Evolutionary conservation across 306 rosid species (phyloP), one percentile per base, ranked within the genome.

Genomic region (Adenanthera pavonina): DNA sequence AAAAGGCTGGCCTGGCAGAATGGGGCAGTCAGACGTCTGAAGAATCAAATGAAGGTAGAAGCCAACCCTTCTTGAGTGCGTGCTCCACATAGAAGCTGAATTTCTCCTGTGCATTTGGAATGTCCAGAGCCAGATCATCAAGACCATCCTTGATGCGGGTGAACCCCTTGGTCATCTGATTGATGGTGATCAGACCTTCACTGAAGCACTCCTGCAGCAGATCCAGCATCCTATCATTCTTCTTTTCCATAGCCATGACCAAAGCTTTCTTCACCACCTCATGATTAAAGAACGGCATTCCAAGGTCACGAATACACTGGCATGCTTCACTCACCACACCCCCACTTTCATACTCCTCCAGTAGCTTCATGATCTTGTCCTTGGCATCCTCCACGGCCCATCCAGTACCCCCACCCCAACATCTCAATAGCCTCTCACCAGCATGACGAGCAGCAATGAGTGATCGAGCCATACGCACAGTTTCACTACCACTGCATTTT

Each of bases 301-400:
- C 97, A 0, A 95, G 90, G 81, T 95, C 99, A 3, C 99, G 96
- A 56, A 95, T 95, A 34, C 99, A 95, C 80, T 89, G 98, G 81
- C 98, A 92, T 17, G 99, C 99, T 87, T 93, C 99, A 44, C 89
- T 69, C 51, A 95, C 91, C 1, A 89, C 99, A 5, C 99, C 93
- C 2, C 98, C 94, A 2, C 97, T 92, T 80, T 95, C 99, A n/a
- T 88, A 95, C 86, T 95, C 99, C 89, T 95, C 99, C 48, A 95
- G 64, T 40, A 95, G 96, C 85, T 95, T 95, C 83, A 85, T 83
- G 74, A 95, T 95, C 91, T 95, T 95, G 86, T 95, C 99, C 87
- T 95, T 95, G 0, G 99, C 99, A 81, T 95, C 99, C 86, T 95
- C 99, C 82, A 95, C 99, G n/a, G 98, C 98, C 99, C 99, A 95